Conservation (phyloP, 2,329 filamentous ascomycete genomes). For the Chaetomium olivaceum region DNA sequence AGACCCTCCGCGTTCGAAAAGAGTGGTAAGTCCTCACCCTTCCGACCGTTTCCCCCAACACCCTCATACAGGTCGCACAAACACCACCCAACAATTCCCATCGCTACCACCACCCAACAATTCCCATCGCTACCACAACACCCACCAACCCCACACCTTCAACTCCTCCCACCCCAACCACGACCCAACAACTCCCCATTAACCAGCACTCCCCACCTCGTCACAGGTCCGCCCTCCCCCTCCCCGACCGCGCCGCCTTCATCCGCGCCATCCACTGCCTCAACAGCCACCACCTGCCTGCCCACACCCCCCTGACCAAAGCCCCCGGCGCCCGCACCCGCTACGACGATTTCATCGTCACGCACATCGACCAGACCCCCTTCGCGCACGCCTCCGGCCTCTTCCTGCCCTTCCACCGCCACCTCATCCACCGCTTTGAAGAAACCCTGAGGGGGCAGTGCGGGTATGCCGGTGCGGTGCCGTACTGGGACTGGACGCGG, state of each 20-base stretch:
- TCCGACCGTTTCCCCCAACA: not conserved
- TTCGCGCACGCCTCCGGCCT: slow-evolving; percentile 27
- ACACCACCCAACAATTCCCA: not conserved
- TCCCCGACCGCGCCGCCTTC: not conserved
- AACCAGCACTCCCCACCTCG: not conserved
- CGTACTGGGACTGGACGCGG: slow-evolving; percentile 40
- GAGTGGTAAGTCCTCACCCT: not conserved
- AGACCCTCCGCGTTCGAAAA: not conserved
- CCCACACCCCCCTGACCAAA: not conserved
- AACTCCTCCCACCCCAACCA: not conserved
- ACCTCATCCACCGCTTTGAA: slow-evolving; percentile 21
- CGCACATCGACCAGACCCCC: slow-evolving; percentile 26
- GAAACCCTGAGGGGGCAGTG: not conserved
- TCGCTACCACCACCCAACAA: not conserved
- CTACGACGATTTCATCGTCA: slow-evolving; percentile 30
- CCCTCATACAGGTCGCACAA: not conserved
- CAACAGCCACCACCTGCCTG: slow-evolving; percentile 3
- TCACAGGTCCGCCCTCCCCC: slow-evolving; percentile 17
- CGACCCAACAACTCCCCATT: not conserved
- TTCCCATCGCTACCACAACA: not conserved
- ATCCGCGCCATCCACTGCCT: slow-evolving; percentile 21
- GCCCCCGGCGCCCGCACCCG: slow-evolving; percentile 22
- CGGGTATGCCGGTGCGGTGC: slow-evolving; percentile 29
- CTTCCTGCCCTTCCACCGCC: slow-evolving; percentile 28
- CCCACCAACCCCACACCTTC: not conserved